Conservation (phyloP, 331 rosid species). For the Pyrus hybrid region DNA sequence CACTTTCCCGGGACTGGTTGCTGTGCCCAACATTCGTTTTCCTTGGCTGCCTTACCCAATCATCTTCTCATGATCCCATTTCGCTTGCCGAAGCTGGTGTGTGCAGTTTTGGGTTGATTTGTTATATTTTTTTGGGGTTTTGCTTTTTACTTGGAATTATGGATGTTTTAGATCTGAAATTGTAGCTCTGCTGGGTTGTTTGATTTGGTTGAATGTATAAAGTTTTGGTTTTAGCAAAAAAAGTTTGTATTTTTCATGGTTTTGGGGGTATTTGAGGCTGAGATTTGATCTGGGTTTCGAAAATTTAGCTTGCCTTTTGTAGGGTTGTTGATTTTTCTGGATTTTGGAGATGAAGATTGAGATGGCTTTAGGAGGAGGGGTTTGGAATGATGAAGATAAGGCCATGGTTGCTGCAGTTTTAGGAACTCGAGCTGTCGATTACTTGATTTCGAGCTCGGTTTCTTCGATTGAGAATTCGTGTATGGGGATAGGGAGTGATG, state of each 20-base stretch:
- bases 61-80: constrained; percentile 16
- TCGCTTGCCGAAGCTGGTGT: constrained; percentile 13
- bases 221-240: constrained; percentile 6
- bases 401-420: constrained; percentile 61
- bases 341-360: constrained; percentile 61
- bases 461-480: constrained; percentile 64
- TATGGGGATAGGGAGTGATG: constrained; percentile 64
- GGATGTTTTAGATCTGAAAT: constrained; percentile 37
- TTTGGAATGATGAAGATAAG: constrained; percentile 73
- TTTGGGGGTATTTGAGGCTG: constrained; percentile 12
- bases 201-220: constrained; percentile 14
- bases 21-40: constrained; percentile 10
- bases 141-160: constrained; percentile 1
- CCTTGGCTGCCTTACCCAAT: constrained; percentile 12
- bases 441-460: constrained; percentile 56
- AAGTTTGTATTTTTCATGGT: not conserved
- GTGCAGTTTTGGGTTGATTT: constrained; percentile 6
- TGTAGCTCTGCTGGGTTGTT: not conserved
- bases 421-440: constrained; percentile 61
- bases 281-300: constrained; percentile 27
- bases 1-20: constrained; percentile 28
- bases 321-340: constrained; percentile 3
- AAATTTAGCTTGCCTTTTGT: not conserved
- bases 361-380: constrained; percentile 45
- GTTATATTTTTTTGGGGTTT: constrained; percentile 4